Evolutionary conservation across 2,329 filamentous ascomycete genomes (phyloP).

Genomic region (Dactylella cylindrospora): DNA sequence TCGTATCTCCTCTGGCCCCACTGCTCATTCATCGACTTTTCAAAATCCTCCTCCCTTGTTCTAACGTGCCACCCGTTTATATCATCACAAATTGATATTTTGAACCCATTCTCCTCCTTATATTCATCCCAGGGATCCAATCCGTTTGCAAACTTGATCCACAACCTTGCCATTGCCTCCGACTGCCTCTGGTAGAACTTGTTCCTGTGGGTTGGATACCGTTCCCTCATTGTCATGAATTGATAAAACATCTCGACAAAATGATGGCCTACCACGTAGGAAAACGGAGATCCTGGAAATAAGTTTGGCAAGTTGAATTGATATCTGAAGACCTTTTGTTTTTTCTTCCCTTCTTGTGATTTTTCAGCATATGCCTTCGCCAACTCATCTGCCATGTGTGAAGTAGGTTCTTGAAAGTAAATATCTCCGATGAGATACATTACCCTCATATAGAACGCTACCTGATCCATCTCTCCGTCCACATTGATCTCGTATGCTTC

Average conservation of each 20-base stretch:
- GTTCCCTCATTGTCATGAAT: slow-evolving; percentile 46
- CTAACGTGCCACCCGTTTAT: slow-evolving; percentile 34
- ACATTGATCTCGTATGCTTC: slow-evolving; percentile 42
- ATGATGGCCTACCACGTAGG: slow-evolving; percentile 46
- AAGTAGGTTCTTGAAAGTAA: slow-evolving; percentile 41
- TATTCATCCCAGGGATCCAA: slow-evolving; percentile 39
- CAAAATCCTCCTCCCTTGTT: slow-evolving; percentile 23
- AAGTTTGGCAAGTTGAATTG: slow-evolving; percentile 50
- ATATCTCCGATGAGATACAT: slow-evolving; percentile 46
- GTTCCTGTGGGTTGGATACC: slow-evolving; percentile 44
- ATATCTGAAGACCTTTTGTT: slow-evolving; percentile 45
- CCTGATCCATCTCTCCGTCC: slow-evolving; percentile 26
- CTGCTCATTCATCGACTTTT: slow-evolving; percentile 20
- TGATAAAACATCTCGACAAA: slow-evolving; percentile 46
- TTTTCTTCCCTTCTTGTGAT: slow-evolving; percentile 33
- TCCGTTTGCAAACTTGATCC: slow-evolving; percentile 45
- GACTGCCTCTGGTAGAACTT: slow-evolving; percentile 45
- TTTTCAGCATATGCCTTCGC: slow-evolving; percentile 12
- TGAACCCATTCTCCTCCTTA: slow-evolving; percentile 17
- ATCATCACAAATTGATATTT: slow-evolving; percentile 34
- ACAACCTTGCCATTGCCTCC: slow-evolving; percentile 44
- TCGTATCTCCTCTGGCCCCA: slow-evolving; percentile 34
- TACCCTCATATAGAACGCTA: slow-evolving; percentile 43
- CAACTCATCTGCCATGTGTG: slow-evolving; percentile 35
- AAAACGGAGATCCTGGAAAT: slow-evolving; percentile 50